phyloP scores from a whole-genome alignment of 345 rosid genomes.

The Eucalyptus dawsonii region DNA sequence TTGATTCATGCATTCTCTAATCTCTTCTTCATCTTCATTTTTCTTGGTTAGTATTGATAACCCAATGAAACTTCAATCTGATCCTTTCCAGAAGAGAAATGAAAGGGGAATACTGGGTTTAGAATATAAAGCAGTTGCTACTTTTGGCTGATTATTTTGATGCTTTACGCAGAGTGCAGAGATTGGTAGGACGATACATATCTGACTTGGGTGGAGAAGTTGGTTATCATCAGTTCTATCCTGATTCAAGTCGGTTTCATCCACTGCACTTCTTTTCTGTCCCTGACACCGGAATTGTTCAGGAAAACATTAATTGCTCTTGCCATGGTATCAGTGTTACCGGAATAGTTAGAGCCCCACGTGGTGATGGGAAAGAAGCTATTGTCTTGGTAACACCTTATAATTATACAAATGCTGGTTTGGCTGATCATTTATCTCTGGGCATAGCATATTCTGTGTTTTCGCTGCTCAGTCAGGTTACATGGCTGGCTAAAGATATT shows the following conservation, averaged over 20 bases:
- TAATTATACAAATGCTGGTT: conserved; percentile 35
- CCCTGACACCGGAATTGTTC: conserved; percentile 22
- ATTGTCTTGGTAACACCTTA: conserved; percentile 88
- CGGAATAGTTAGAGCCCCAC: conserved; percentile 89
- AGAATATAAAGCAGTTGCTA: neutral
- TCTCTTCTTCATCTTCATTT: neutral
- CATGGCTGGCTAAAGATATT: conserved; percentile 93
- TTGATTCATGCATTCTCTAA: neutral
- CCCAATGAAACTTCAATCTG: neutral
- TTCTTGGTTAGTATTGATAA: neutral
- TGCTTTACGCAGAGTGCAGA: conserved; percentile 4
- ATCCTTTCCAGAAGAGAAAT: neutral
- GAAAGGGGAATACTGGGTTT: neutral
- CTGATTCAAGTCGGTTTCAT: conserved; percentile 45
- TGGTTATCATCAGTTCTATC: conserved; percentile 64
- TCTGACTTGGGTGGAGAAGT: conserved; percentile 81
- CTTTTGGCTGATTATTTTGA: neutral
- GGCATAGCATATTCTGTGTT: conserved; percentile 61
- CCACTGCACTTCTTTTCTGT: conserved; percentile 75
- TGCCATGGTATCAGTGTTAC: conserved; percentile 34
- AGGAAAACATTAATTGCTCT: conserved; percentile 42
- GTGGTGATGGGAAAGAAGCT: conserved; percentile 91
- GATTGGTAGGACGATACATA: conserved; percentile 49
- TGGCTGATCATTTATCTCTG: conserved; percentile 40
- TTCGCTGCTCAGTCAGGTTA: conserved; percentile 70